These are phyloP conservation scores for Phytophthora rubi DNA, from an alignment of 352 stramenopile genomes.

Conservation along the genomic window DNA sequence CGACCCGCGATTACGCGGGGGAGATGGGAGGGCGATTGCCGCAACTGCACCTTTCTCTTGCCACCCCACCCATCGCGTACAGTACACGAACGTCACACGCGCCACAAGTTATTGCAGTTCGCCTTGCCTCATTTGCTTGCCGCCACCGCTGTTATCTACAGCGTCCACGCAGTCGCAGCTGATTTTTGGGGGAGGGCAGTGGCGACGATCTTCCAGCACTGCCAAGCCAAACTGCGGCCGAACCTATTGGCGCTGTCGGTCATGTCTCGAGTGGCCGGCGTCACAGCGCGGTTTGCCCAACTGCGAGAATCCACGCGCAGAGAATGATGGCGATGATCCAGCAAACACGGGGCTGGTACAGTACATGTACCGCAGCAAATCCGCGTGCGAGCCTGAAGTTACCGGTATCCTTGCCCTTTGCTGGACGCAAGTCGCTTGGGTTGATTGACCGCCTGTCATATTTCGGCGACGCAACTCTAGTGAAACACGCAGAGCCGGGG, in stretches of 20 bases:
- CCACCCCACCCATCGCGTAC: slow-evolving; percentile 11
- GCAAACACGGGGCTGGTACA: not conserved
- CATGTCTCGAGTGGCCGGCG: not conserved
- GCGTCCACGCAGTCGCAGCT: too few species aligned
- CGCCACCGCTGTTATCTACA: too few species aligned
- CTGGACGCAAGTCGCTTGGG: slow-evolving; percentile 5
- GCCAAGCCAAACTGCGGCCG: not conserved
- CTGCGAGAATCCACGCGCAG: not conserved
- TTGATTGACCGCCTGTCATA: slow-evolving; percentile 23
- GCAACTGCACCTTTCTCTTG: slow-evolving; percentile 32
- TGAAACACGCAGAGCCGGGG: slow-evolving; percentile 17
- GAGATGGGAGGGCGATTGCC: not conserved
- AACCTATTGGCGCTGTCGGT: not conserved
- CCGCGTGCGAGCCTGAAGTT: not conserved
- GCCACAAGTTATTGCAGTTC: too few species aligned
- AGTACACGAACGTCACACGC: too few species aligned
- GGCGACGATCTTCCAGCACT: not conserved
- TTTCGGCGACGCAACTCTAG: slow-evolving; percentile 38
- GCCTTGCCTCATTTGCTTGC: too few species aligned
- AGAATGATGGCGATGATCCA: slow-evolving; percentile 3
- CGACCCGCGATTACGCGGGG: slow-evolving; percentile 12
- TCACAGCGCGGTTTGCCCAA: not conserved
- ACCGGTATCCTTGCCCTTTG: not conserved
- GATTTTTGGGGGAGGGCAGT: too few species aligned
- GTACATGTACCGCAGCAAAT: slow-evolving; percentile 18